A percentile compares a stretch with the other conserved stretches of the same genome.
Evolutionary conservation across 495 filamentous ascomycete species (phyloP).

Genomic region (Lindgomyces ingoldianus): DNA sequence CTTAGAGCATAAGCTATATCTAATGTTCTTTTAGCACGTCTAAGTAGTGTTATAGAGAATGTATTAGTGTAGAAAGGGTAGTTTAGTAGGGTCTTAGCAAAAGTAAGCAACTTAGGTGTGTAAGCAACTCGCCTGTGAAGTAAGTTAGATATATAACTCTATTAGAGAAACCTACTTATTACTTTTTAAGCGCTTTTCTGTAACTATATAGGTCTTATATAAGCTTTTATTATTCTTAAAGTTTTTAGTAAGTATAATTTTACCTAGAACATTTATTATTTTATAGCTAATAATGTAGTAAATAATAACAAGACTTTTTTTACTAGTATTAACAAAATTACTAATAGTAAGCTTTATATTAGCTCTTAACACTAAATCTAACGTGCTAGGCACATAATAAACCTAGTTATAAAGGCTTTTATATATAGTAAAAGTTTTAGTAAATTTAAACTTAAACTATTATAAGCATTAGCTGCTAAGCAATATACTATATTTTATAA

Average conservation of each 20-base stretch:
- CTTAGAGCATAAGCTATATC: no score
- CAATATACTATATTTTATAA: not conserved
- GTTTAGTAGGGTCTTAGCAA: not conserved
- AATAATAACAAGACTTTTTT: not conserved
- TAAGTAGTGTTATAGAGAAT: no score
- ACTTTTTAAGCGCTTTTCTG: not conserved
- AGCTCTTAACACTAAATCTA: not conserved
- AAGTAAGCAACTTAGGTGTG: not conserved
- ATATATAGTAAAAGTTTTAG: not conserved
- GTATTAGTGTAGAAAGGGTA: no score
- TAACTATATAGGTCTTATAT: not conserved
- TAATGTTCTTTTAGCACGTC: no score
- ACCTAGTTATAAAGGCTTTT: not conserved
- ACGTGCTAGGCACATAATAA: not conserved
- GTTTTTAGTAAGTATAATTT: not conserved
- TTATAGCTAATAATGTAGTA: not conserved
- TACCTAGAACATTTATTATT: not conserved
- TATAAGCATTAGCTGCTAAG: not conserved
- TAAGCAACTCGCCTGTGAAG: not conserved
- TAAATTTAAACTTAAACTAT: not conserved
- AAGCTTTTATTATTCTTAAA: not conserved
- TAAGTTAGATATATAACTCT: not conserved
- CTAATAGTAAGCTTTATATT: not conserved
- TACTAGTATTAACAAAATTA: not conserved
- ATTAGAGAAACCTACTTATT: not conserved